A percentile compares a stretch with the other conserved stretches of the same genome.
These are phyloP conservation scores for Reutealis trisperma DNA, from an alignment of 345 rosid species.

Conservation along the genomic window DNA sequence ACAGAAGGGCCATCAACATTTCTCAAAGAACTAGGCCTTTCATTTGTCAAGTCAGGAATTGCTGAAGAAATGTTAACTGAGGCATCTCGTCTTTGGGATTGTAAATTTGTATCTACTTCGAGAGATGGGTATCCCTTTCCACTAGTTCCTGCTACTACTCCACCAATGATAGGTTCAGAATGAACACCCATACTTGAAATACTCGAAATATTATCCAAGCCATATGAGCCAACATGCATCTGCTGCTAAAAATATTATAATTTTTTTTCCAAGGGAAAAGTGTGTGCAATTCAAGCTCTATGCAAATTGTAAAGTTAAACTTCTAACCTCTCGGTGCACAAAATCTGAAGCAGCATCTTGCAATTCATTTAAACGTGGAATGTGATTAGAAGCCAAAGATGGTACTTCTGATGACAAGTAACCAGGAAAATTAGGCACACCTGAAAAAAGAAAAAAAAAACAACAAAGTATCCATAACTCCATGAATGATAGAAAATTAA, in stretches of 20 bases:
- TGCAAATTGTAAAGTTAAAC: not conserved
- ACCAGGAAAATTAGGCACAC: slow-evolving; percentile 36
- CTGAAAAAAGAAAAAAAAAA: slow-evolving; percentile 26
- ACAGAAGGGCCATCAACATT: slow-evolving; percentile 24
- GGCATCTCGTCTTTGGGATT: slow-evolving; percentile 35
- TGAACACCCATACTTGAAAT: slow-evolving; percentile 24
- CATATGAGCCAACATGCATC: slow-evolving; percentile 32
- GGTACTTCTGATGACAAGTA: slow-evolving; percentile 37
- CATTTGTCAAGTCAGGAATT: slow-evolving; percentile 32
- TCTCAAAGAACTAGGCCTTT: slow-evolving; percentile 34
- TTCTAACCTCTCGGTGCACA: slow-evolving; percentile 36
- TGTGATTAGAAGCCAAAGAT: slow-evolving; percentile 20
- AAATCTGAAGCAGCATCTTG: slow-evolving; percentile 33
- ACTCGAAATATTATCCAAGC: slow-evolving; percentile 26
- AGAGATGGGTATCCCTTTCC: slow-evolving; percentile 30
- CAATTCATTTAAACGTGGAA: slow-evolving; percentile 17
- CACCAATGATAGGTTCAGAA: slow-evolving; percentile 33
- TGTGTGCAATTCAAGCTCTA: not conserved
- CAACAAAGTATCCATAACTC: not conserved
- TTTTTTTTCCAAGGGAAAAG: too few species aligned
- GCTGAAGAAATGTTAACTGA: slow-evolving; percentile 21
- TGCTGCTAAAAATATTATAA: slow-evolving; percentile 14
- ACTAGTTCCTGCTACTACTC: slow-evolving; percentile 31
- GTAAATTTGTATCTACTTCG: slow-evolving; percentile 30
- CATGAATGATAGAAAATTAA: too few species aligned